A percentile compares a stretch with the other conserved stretches of the same genome.
Evolutionary conservation across 352 stramenopile genomes (phyloP).

Genomic region (Bremia lactucae): DNA sequence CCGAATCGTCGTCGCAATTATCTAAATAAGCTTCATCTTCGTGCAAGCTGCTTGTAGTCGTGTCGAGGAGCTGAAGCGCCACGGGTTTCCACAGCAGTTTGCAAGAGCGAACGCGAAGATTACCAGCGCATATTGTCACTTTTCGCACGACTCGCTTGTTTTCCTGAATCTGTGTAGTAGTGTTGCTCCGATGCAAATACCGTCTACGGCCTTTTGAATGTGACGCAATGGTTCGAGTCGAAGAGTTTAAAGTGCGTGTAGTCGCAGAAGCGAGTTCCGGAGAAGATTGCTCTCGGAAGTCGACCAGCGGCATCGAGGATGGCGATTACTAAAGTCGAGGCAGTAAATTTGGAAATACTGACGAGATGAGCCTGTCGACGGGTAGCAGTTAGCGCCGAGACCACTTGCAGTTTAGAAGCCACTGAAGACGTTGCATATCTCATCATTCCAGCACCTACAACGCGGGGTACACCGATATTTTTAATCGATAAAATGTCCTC

Average conservation of each 20-base stretch:
- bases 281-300: slow-evolving; percentile 10
- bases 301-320: slow-evolving; percentile 14
- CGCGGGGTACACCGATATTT: too few species aligned
- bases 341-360: slow-evolving; percentile 20
- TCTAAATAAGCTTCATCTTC: slow-evolving; percentile 18
- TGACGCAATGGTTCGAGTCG: slow-evolving; percentile 11
- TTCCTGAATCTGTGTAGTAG: slow-evolving; percentile 3
- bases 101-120: slow-evolving; percentile 20
- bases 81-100: slow-evolving; percentile 27
- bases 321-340: slow-evolving; percentile 7
- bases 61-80: slow-evolving; percentile 21
- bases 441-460: too few species aligned
- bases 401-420: slow-evolving; percentile 3
- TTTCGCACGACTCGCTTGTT: slow-evolving; percentile 13
- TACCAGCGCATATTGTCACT: slow-evolving; percentile 17
- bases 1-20: slow-evolving; percentile 14
- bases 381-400: slow-evolving; percentile 4
- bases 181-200: slow-evolving; percentile 7
- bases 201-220: slow-evolving; percentile 3
- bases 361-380: not conserved
- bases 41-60: slow-evolving; percentile 11
- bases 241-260: slow-evolving; percentile 1
- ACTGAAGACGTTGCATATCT: slow-evolving; percentile 4
- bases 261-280: slow-evolving; percentile 5
- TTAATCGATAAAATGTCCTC: too few species aligned